phyloP scores from a whole-genome alignment of 164 flowering plant species.

The Nymphaea thermarum region DNA sequence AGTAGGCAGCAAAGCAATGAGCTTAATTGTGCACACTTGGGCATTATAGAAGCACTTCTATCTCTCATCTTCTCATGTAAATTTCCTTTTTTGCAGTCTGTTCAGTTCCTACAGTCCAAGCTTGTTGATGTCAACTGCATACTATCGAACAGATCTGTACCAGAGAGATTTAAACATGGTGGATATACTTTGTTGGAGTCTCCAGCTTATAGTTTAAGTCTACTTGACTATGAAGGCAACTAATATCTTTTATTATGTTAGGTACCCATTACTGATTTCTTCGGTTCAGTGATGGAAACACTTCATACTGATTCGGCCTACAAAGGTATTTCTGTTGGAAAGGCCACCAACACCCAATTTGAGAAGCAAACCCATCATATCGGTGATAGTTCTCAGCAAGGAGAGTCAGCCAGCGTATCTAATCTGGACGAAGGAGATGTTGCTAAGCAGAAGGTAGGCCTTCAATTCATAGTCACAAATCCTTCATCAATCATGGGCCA shows the following conservation, averaged over 20 bases:
- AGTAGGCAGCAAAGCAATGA: too few species aligned
- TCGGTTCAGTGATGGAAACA: slow-evolving; percentile 96
- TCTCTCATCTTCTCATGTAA: too few species aligned
- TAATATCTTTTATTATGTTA: slow-evolving; percentile 9
- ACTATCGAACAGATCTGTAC: slow-evolving; percentile 74
- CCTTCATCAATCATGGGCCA: too few species aligned
- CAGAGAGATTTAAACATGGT: slow-evolving; percentile 56
- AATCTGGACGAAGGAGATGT: slow-evolving; percentile 13
- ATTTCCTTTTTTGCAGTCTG: slow-evolving; percentile 44
- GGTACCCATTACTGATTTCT: slow-evolving; percentile 96
- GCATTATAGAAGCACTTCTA: too few species aligned
- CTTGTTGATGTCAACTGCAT: slow-evolving; percentile 82
- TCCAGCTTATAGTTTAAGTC: neutral
- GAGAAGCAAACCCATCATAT: slow-evolving; percentile 18
- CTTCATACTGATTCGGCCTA: slow-evolving; percentile 82
- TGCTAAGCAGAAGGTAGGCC: slow-evolving; percentile 21
- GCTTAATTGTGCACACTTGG: too few species aligned
- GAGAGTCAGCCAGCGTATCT: slow-evolving; percentile 14
- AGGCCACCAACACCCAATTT: slow-evolving; percentile 4
- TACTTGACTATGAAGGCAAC: neutral
- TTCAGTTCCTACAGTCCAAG: slow-evolving; percentile 68
- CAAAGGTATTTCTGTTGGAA: slow-evolving; percentile 22
- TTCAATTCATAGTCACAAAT: neutral
- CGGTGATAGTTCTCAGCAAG: slow-evolving; percentile 12
- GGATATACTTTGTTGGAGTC: slow-evolving; percentile 1